phyloP scores from a whole-genome alignment of 352 stramenopile species.

The Pilasporangium apinafurcum region DNA sequence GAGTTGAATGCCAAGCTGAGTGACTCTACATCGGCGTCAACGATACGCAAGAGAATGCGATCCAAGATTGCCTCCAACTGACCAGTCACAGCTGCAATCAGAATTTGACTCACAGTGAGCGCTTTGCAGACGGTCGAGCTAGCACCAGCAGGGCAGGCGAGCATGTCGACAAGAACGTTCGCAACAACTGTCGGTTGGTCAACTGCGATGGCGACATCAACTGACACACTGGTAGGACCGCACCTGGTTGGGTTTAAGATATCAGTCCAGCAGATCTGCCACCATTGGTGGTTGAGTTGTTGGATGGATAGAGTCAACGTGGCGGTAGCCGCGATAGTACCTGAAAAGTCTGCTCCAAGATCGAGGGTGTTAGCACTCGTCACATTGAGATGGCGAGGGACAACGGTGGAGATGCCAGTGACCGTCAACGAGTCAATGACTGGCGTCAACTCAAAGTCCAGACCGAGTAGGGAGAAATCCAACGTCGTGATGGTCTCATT shows the following conservation, averaged over 20 bases:
- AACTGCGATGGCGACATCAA: slow-evolving; percentile 31
- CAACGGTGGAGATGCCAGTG: slow-evolving; percentile 30
- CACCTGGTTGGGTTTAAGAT: slow-evolving; percentile 40
- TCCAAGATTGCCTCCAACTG: slow-evolving; percentile 24
- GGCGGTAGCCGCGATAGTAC: slow-evolving; percentile 21
- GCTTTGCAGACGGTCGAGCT: slow-evolving; percentile 40
- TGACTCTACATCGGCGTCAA: slow-evolving; percentile 19
- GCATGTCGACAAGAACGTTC: slow-evolving; percentile 29
- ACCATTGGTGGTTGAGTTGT: slow-evolving; percentile 56
- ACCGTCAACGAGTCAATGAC: slow-evolving; percentile 41
- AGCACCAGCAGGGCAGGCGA: slow-evolving; percentile 21
- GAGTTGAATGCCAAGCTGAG: slow-evolving; percentile 34
- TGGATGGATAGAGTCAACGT: slow-evolving; percentile 37
- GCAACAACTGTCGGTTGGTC: slow-evolving; percentile 21
- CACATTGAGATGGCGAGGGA: slow-evolving; percentile 43
- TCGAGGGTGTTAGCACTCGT: slow-evolving; percentile 25
- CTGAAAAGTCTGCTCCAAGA: slow-evolving; percentile 36
- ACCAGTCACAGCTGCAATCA: slow-evolving; percentile 23
- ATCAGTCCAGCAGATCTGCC: slow-evolving; percentile 54
- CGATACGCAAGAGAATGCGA: slow-evolving; percentile 24
- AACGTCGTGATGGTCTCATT: slow-evolving; percentile 14
- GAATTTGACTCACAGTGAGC: slow-evolving; percentile 34
- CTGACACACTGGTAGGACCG: slow-evolving; percentile 20
- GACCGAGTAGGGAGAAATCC: slow-evolving; percentile 31
- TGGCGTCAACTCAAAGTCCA: slow-evolving; percentile 43